phyloP scores from a whole-genome alignment of 2,329 filamentous ascomycete species.

The Achaetomium macrosporum region DNA sequence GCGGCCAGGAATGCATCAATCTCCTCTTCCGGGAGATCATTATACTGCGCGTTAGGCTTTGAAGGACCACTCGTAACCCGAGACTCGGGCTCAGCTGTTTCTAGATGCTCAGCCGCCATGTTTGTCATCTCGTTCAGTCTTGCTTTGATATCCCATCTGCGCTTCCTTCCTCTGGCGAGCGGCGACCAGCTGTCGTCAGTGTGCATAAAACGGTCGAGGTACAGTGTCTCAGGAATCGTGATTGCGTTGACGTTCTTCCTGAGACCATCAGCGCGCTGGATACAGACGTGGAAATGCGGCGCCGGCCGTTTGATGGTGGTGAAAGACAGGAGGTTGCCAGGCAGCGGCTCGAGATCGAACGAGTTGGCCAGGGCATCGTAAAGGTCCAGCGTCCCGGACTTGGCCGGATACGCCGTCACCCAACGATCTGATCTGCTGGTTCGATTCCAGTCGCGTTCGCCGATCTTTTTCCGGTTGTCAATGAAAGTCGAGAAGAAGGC shows the following conservation, averaged over 20 bases:
- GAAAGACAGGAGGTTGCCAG: slow-evolving; percentile 59
- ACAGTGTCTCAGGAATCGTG: slow-evolving; percentile 72
- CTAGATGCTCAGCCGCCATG: not conserved
- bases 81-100: not conserved
- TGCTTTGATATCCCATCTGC: slow-evolving; percentile 61
- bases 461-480: slow-evolving; percentile 52
- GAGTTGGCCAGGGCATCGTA: slow-evolving; percentile 81
- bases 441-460: slow-evolving; percentile 38
- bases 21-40: slow-evolving; percentile 8
- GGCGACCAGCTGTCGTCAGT: slow-evolving; percentile 53
- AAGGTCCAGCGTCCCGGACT: slow-evolving; percentile 52
- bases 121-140: slow-evolving; percentile 17
- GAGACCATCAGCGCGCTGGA: slow-evolving; percentile 72
- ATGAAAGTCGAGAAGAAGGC: slow-evolving; percentile 59
- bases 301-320: slow-evolving; percentile 71
- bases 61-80: not conserved
- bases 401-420: slow-evolving; percentile 54
- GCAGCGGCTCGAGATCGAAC: slow-evolving; percentile 74
- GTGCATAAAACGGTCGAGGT: slow-evolving; percentile 83
- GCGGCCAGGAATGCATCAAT: slow-evolving; percentile 13
- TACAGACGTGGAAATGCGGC: slow-evolving; percentile 81
- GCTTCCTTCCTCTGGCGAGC: slow-evolving; percentile 58
- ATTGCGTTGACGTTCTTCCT: slow-evolving; percentile 74
- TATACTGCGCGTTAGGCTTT: not conserved
- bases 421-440: slow-evolving; percentile 55